A percentile compares a stretch with the other conserved stretches of the same genome.
phyloP scores from a whole-genome alignment of 306 rosid species.

The Abrus pulchellus region DNA sequence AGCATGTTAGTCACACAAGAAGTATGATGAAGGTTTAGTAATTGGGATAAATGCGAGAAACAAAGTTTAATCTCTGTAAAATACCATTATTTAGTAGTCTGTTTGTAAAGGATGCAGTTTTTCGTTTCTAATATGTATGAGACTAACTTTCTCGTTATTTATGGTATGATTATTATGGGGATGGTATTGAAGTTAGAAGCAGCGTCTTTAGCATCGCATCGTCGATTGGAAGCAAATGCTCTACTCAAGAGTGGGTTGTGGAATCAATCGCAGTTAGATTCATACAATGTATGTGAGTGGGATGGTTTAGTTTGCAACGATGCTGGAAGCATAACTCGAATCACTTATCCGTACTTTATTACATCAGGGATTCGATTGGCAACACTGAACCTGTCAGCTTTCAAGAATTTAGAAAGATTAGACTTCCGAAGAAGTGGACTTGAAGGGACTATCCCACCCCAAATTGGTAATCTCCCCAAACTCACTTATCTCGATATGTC shows the following conservation, averaged over 20 bases:
- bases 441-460: not conserved
- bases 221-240: constrained; percentile 14
- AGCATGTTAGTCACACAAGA: too few species aligned
- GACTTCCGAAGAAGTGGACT: accelerated
- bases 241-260: constrained; percentile 25
- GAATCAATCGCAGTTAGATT: not conserved
- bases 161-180: not conserved
- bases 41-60: too few species aligned
- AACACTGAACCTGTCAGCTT: not conserved
- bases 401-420: not conserved
- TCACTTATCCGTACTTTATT: not conserved
- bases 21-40: too few species aligned
- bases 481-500: not conserved
- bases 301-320: not conserved
- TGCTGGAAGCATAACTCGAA: constrained; percentile 3
- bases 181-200: not conserved
- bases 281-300: not conserved
- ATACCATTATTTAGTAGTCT: too few species aligned
- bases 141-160: not conserved
- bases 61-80: too few species aligned
- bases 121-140: not conserved
- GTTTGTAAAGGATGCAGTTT: not conserved
- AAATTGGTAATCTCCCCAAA: not conserved
- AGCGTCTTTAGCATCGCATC: not conserved
- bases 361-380: not conserved